Conservation (phyloP, 768 basidiomycete species). For the Russula lepida region DNA sequence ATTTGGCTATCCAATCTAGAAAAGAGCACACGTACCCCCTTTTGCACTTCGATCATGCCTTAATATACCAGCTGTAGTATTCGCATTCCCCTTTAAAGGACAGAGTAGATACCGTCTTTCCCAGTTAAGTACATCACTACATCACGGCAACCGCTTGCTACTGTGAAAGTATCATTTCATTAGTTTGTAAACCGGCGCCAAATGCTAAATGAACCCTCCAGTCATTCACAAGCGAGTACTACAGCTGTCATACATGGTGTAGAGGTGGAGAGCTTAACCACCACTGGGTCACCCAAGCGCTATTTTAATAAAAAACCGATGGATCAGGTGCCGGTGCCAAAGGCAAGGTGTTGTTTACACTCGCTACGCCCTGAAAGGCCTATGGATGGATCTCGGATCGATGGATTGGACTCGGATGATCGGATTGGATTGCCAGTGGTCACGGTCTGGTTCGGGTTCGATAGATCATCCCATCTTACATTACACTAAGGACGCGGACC, state of each 20-base stretch:
- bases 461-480: background rate
- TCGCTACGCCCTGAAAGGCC: background rate
- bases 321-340: background rate
- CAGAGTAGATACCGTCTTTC: background rate
- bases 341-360: background rate
- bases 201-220: too few species aligned
- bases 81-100: background rate
- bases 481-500: too few species aligned
- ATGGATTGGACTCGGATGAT: background rate
- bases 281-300: too few species aligned
- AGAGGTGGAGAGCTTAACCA: background rate
- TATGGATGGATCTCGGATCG: too few species aligned
- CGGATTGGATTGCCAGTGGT: background rate
- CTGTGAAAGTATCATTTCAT: background rate
- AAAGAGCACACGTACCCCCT: too few species aligned
- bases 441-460: slow-evolving; percentile 1
- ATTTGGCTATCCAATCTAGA: background rate
- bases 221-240: background rate
- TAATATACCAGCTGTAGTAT: background rate
- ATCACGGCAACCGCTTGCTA: background rate
- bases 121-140: background rate
- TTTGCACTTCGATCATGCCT: background rate
- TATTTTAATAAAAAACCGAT: background rate
- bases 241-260: background rate
- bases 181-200: background rate